Percentiles rank a stretch among this genome's conserved stretches.
phyloP scores from a whole-genome alignment of 2,329 filamentous ascomycete genomes.

The Colletotrichum zoysiae region DNA sequence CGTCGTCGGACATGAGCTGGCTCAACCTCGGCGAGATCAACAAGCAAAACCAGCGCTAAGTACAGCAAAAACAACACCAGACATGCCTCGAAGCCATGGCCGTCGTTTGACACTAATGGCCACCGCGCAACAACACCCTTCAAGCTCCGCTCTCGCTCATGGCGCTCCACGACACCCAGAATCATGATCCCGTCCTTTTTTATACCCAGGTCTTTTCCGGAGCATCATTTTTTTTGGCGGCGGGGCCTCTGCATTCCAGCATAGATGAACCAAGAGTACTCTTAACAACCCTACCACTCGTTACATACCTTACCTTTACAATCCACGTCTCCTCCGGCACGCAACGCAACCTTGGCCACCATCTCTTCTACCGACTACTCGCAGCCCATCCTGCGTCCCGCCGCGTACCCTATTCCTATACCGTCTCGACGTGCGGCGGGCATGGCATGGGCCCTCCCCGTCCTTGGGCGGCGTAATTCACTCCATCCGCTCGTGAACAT shows the following conservation, averaged over 20 bases:
- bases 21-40: constrained; percentile 73
- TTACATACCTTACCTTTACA: constrained; percentile 31
- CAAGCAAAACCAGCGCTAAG: constrained; percentile 40
- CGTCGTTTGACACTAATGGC: constrained; percentile 34
- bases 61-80: constrained; percentile 6
- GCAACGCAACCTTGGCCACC: not conserved
- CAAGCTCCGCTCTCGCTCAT: constrained; percentile 38
- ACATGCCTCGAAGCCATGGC: constrained; percentile 34
- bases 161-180: constrained; percentile 41
- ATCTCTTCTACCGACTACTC: not conserved
- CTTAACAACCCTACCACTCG: constrained; percentile 42
- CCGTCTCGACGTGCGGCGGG: constrained; percentile 16
- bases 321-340: constrained; percentile 26
- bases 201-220: constrained; percentile 45
- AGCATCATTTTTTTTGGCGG: constrained; percentile 43
- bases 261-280: constrained; percentile 41
- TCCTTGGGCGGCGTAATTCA: constrained; percentile 32
- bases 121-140: constrained; percentile 20
- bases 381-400: not conserved
- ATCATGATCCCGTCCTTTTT: constrained; percentile 44
- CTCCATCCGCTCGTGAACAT: constrained; percentile 41
- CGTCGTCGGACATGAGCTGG: constrained; percentile 82
- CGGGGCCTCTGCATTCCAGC: constrained; percentile 39
- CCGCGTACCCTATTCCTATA: constrained; percentile 24
- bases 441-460: constrained; percentile 19